These are phyloP conservation scores for Acidomyces sp. DNA, from an alignment of 495 filamentous ascomycete species.

Conservation along the genomic window DNA sequence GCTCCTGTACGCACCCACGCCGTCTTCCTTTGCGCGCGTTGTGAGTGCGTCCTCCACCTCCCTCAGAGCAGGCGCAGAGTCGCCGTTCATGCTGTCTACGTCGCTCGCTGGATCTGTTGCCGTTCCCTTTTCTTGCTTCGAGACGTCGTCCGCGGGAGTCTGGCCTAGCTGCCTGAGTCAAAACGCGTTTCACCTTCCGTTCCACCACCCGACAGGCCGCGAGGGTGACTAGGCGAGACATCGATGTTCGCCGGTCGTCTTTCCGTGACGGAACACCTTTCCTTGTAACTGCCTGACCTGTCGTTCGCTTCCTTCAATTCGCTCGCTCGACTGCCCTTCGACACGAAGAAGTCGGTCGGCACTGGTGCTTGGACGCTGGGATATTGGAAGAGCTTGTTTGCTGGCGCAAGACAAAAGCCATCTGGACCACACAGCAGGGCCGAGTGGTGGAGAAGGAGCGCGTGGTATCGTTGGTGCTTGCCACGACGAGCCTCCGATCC, in stretches of 20 bases:
- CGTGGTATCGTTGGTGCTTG: background rate
- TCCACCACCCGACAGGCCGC: background rate
- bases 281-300: background rate
- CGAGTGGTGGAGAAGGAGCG: background rate
- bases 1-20: background rate
- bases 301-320: background rate
- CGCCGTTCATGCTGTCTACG: background rate
- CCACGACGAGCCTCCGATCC: background rate
- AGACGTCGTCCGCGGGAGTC: background rate
- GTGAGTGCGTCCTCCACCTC: background rate
- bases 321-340: background rate
- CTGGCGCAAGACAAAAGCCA: no score
- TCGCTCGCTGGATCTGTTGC: background rate
- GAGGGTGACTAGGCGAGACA: background rate
- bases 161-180: background rate
- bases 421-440: no score
- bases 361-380: no score
- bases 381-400: no score
- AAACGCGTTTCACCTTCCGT: constrained; percentile 5
- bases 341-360: no score
- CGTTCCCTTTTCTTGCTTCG: background rate
- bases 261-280: background rate
- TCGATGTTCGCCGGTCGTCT: background rate
- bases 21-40: background rate
- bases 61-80: background rate